These are phyloP conservation scores for Allomyces macrogynus DNA, from an alignment of 192 early-diverging fungal genomes.

Conservation along the genomic window DNA sequence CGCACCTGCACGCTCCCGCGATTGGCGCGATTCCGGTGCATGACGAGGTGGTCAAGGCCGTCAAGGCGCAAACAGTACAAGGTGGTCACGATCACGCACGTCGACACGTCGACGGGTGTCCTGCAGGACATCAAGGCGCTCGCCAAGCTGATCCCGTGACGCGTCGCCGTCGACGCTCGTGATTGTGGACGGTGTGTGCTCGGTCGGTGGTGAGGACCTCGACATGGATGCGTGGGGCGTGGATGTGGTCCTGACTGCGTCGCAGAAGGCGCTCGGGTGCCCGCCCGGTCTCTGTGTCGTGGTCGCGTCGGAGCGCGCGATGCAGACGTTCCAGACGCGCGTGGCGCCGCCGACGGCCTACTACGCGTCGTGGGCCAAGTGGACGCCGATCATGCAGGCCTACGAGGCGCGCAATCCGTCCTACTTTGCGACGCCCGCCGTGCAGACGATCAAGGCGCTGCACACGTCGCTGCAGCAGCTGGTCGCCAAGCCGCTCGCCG, in stretches of 20 bases:
- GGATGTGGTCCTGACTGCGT: slow-evolving; percentile 83
- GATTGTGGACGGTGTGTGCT: slow-evolving; percentile 87
- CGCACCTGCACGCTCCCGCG: slow-evolving; percentile 40
- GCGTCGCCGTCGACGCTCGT: slow-evolving; percentile 73
- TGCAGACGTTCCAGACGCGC: slow-evolving; percentile 43
- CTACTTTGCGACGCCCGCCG: slow-evolving; percentile 95
- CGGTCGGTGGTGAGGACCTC: slow-evolving; percentile 81
- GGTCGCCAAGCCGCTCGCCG: slow-evolving; percentile 45
- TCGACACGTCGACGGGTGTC: slow-evolving; percentile 90
- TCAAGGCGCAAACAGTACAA: slow-evolving; percentile 42
- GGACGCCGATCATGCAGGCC: slow-evolving; percentile 91
- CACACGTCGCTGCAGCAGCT: slow-evolving; percentile 63
- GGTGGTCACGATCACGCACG: slow-evolving; percentile 83
- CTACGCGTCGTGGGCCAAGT: slow-evolving; percentile 80
- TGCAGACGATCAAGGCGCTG: slow-evolving; percentile 78
- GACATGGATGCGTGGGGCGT: slow-evolving; percentile 78
- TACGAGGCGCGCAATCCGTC: slow-evolving; percentile 80
- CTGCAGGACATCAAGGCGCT: slow-evolving; percentile 63
- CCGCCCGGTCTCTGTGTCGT: slow-evolving; percentile 84
- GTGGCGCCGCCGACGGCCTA: slow-evolving; percentile 63
- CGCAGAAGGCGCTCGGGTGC: slow-evolving; percentile 85
- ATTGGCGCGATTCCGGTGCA: slow-evolving; percentile 39
- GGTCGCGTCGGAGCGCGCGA: slow-evolving; percentile 55
- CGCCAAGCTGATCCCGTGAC: slow-evolving; percentile 42
- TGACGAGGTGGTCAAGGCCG: slow-evolving; percentile 29